A percentile compares a stretch with the other conserved stretches of the same genome.
Evolutionary conservation across 148 eudicot species (phyloP).

Genomic region (Euryodendron excelsum): DNA sequence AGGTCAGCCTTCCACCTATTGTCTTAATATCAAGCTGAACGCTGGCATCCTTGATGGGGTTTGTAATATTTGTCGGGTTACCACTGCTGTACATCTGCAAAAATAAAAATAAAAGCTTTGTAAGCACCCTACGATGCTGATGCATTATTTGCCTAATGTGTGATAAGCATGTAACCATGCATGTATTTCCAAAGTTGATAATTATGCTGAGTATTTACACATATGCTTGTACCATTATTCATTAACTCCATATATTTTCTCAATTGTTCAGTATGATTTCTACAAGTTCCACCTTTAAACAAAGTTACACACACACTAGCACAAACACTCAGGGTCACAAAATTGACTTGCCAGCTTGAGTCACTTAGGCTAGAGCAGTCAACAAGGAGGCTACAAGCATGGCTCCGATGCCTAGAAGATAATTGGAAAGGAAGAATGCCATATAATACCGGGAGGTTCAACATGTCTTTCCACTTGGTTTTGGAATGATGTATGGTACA

Average conservation of each 20-base stretch:
- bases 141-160: not conserved
- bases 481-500: too few species aligned
- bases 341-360: conserved; percentile 4
- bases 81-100: conserved; percentile 99
- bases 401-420: too few species aligned
- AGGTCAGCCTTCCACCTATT: conserved; percentile 68
- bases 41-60: conserved; percentile 88
- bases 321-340: not conserved
- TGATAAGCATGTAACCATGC: not conserved
- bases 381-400: not conserved
- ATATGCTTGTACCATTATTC: not conserved
- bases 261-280: not conserved
- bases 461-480: too few species aligned
- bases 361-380: not conserved
- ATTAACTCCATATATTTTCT: not conserved
- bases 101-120: not conserved
- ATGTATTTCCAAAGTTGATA: conserved; percentile 7
- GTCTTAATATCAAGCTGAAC: conserved; percentile 89
- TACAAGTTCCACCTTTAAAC: not conserved
- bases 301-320: not conserved
- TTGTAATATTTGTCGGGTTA: conserved; percentile 93
- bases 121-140: conserved; percentile 3
- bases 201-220: not conserved
- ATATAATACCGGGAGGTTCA: too few species aligned
- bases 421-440: too few species aligned